Conservation (phyloP, 2,329 filamentous ascomycete species). For the Cladophialophora psammophila region DNA sequence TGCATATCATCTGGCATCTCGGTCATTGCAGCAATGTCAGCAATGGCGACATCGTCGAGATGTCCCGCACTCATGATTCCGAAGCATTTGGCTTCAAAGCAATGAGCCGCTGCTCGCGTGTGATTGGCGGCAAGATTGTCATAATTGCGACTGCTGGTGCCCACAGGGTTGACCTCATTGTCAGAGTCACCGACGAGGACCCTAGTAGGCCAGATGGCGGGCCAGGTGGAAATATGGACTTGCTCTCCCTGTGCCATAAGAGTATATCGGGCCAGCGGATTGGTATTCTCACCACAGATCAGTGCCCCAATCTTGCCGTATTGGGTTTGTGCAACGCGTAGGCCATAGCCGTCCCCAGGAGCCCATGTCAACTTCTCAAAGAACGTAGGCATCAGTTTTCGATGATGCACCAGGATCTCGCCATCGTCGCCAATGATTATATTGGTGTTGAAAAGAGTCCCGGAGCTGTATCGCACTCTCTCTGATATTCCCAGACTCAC, state of each 20-base stretch:
- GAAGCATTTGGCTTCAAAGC: slow-evolving; percentile 66
- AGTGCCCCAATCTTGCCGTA: slow-evolving; percentile 59
- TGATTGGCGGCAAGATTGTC: slow-evolving; percentile 63
- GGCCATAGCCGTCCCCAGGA: slow-evolving; percentile 60
- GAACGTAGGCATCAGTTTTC: slow-evolving; percentile 64
- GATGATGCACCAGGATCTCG: slow-evolving; percentile 58
- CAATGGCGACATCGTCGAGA: slow-evolving; percentile 52
- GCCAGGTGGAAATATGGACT: slow-evolving; percentile 64
- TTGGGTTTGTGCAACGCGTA: slow-evolving; percentile 55
- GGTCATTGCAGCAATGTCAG: slow-evolving; percentile 45
- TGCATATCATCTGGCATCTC: slow-evolving; percentile 39
- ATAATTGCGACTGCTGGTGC: slow-evolving; percentile 51
- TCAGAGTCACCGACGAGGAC: slow-evolving; percentile 17
- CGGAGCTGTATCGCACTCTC: slow-evolving; percentile 52
- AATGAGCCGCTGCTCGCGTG: slow-evolving; percentile 62
- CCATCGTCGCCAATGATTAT: slow-evolving; percentile 56
- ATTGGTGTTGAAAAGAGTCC: slow-evolving; percentile 61
- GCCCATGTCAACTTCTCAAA: slow-evolving; percentile 65
- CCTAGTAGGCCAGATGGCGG: slow-evolving; percentile 62
- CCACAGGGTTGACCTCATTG: slow-evolving; percentile 9
- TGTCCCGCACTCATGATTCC: slow-evolving; percentile 59
- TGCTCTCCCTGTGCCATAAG: slow-evolving; percentile 64
- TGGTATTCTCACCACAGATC: slow-evolving; percentile 67
- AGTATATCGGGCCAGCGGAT: slow-evolving; percentile 61
- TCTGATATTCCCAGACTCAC: slow-evolving; percentile 62